phyloP scores from a whole-genome alignment of 1,284 basidiomycete genomes.

The Sporisorium graminicola region DNA sequence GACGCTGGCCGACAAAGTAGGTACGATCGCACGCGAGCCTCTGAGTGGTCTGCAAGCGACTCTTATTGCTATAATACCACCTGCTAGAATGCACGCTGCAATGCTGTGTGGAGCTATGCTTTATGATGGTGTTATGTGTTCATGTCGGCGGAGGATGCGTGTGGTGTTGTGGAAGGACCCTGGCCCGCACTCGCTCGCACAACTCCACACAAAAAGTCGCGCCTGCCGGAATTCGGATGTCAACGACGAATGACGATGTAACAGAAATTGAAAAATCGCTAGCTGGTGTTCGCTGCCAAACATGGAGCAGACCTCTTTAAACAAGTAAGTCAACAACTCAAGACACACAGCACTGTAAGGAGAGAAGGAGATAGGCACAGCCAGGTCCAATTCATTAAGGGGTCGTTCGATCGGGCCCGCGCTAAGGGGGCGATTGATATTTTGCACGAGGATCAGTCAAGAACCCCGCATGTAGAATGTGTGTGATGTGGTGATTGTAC shows the following conservation, averaged over 20 bases:
- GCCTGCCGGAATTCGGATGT: neutral
- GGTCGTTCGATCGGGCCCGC: conserved; percentile 34
- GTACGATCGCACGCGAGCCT: neutral
- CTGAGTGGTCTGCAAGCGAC: neutral
- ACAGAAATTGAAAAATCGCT: neutral
- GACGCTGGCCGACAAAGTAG: neutral
- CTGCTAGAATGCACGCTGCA: neutral
- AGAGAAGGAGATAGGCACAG: neutral
- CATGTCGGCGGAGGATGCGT: conserved; percentile 4
- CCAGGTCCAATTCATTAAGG: neutral
- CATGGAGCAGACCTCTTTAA: neutral
- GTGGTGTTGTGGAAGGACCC: conserved; percentile 9
- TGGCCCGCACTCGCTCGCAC: conserved; percentile 2
- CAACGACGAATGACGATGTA: neutral
- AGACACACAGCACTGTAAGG: neutral
- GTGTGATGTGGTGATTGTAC: conserved; percentile 41
- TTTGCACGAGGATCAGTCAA: conserved; percentile 20
- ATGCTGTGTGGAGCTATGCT: neutral
- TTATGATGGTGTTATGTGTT: neutral
- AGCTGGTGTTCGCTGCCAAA: neutral
- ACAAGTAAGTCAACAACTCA: neutral
- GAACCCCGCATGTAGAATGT: conserved; percentile 15
- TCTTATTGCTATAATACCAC: neutral
- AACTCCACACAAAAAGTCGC: conserved; percentile 8
- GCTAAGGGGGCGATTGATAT: conserved; percentile 44